Conservation (phyloP, 345 rosid species). For the Mercurialis annua region DNA sequence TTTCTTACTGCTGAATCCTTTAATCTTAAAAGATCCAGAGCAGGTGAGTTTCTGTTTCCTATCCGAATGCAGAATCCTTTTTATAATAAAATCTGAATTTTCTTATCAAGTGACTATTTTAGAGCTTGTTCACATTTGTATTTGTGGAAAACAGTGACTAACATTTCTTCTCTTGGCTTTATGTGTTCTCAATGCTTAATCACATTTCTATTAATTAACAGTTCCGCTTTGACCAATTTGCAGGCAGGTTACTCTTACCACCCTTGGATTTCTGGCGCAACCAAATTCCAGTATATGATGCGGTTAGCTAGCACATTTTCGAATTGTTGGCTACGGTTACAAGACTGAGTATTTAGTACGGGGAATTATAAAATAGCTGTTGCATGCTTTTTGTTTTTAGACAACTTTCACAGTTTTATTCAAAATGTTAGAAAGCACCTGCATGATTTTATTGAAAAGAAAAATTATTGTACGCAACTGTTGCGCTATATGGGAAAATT, state of each 20-base stretch:
- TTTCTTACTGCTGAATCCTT: constrained; percentile 39
- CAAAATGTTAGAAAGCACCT: not conserved
- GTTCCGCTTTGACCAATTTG: constrained; percentile 23
- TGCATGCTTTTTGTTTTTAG: too few species aligned
- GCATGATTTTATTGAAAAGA: not conserved
- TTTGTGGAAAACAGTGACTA: not conserved
- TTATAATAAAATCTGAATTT: not conserved
- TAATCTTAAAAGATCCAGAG: constrained; percentile 48
- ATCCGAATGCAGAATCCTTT: not conserved
- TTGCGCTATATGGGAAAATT: too few species aligned
- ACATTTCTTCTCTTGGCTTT: not conserved
- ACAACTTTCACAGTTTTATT: too few species aligned
- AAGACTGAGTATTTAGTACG: too few species aligned
- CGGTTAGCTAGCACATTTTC: constrained; percentile 30
- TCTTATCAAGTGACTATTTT: not conserved
- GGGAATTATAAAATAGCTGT: too few species aligned
- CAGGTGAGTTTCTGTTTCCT: constrained; percentile 39
- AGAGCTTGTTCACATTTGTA: not conserved
- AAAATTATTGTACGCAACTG: too few species aligned
- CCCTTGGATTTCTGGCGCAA: constrained; percentile 77
- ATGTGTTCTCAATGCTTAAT: too few species aligned
- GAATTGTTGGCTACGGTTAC: not conserved
- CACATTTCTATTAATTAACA: constrained; percentile 1
- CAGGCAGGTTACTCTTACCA: constrained; percentile 81
- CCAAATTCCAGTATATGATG: constrained; percentile 70